Percentiles rank a stretch among this genome's conserved stretches.
Conservation (phyloP, 768 basidiomycete species). For the Cystobasidiopsis lactophilus region DNA sequence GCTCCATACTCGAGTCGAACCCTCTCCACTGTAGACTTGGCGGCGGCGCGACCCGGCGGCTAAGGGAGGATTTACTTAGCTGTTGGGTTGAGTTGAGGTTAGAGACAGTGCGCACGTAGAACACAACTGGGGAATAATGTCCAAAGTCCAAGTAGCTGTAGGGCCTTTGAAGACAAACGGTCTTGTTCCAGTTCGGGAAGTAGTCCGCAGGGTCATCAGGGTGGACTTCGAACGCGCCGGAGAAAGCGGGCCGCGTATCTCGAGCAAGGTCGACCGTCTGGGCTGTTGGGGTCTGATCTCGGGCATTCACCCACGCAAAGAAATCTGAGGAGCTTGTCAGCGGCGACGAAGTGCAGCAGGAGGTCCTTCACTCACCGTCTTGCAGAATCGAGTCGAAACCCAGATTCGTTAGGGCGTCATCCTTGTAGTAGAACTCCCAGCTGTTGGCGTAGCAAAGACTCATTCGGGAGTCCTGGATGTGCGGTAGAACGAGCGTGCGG, state of each 20-base stretch:
- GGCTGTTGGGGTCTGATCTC: constrained; percentile 21
- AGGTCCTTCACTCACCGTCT: no score
- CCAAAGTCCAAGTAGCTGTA: constrained; percentile 16
- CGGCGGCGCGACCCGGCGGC: no score
- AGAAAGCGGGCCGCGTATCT: no score
- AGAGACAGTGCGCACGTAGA: constrained; percentile 6
- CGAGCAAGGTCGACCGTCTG: constrained; percentile 27
- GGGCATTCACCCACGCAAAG: constrained; percentile 25
- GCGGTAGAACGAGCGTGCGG: constrained; percentile 40
- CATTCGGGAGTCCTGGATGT: constrained; percentile 37
- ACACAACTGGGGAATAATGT: constrained; percentile 13
- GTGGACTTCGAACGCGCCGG: no score
- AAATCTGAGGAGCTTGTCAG: constrained; percentile 26
- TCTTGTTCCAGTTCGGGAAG: no score
- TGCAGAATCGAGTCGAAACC: constrained; percentile 21
- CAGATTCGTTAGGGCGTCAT: constrained; percentile 21
- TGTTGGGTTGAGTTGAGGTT: no score
- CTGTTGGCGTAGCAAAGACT: constrained; percentile 33
- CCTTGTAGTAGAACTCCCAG: constrained; percentile 33
- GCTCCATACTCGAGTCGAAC: no score
- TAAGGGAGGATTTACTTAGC: no score
- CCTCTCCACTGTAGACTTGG: no score
- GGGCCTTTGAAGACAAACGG: constrained; percentile 17
- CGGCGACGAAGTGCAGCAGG: no score
- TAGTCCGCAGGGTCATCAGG: no score